Evolutionary conservation across 78 protist species (phyloP).

Genomic region (Dictyostelium purpureum): DNA sequence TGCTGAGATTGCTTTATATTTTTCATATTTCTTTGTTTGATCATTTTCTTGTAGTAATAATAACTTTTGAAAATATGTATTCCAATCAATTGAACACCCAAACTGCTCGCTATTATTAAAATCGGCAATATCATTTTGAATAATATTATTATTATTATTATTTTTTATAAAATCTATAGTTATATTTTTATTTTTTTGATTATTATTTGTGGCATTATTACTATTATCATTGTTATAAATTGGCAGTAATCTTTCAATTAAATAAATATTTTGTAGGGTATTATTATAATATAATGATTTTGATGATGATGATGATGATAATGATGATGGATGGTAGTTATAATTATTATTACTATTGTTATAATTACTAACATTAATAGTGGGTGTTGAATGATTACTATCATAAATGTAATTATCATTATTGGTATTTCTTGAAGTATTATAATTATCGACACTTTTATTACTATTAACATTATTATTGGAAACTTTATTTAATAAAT

Average conservation of each 20-base stretch:
- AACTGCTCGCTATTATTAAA: background rate
- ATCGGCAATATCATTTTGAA: background rate
- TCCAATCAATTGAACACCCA: conserved; percentile 79
- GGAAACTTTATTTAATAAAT: no score
- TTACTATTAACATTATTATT: no score
- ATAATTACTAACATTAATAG: background rate
- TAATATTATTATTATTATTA: conserved; percentile 2
- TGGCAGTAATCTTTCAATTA: background rate
- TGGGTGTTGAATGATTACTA: no score
- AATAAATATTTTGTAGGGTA: background rate
- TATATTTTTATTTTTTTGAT: background rate
- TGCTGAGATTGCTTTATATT: conserved; percentile 59
- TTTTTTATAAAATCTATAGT: background rate
- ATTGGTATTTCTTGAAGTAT: no score
- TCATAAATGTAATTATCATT: no score
- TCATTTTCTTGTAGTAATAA: conserved; percentile 67
- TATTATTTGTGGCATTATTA: background rate
- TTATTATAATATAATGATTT: background rate
- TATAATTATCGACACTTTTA: background rate
- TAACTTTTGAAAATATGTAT: conserved; percentile 57
- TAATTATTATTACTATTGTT: background rate
- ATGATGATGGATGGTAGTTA: no score
- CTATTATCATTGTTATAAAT: background rate
- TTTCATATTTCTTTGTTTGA: conserved; percentile 11
- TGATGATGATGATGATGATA: conserved; percentile 10